A percentile compares a stretch with the other conserved stretches of the same genome.
Conservation (phyloP, 2,329 filamentous ascomycete genomes). For the Xylaria sp. region DNA sequence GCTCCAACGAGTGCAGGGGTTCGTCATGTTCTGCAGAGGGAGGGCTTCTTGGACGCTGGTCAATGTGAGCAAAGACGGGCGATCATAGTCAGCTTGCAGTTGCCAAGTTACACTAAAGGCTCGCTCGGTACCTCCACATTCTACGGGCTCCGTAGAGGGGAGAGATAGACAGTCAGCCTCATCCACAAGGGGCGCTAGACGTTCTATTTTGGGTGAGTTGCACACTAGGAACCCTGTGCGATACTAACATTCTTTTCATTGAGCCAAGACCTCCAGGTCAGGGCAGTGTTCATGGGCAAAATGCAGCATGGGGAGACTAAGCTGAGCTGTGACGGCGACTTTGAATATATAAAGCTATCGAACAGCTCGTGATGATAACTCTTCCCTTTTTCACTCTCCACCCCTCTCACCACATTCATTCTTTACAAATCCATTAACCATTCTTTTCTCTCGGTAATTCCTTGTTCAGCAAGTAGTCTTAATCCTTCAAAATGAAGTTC, state of each 20-base stretch:
- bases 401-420: slow-evolving; percentile 24
- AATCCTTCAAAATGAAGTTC: slow-evolving; percentile 30
- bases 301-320: neutral
- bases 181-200: slow-evolving; percentile 16
- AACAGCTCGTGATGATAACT: neutral
- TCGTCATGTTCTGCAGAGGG: slow-evolving; percentile 4
- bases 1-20: slow-evolving; percentile 10
- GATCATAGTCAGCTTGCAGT: slow-evolving; percentile 9
- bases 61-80: neutral
- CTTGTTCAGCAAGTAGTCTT: neutral
- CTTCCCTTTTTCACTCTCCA: slow-evolving; percentile 6
- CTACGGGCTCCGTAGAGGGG: neutral
- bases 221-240: slow-evolving; percentile 7
- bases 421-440: slow-evolving; percentile 3
- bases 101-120: slow-evolving; percentile 19
- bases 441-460: slow-evolving; percentile 3
- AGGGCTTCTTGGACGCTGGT: slow-evolving; percentile 6
- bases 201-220: slow-evolving; percentile 23
- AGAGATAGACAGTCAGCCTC: slow-evolving; percentile 23
- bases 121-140: slow-evolving; percentile 16
- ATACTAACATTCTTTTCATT: neutral
- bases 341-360: slow-evolving; percentile 22
- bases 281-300: neutral
- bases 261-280: slow-evolving; percentile 8
- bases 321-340: slow-evolving; percentile 17